Evolutionary conservation across 2,329 filamentous ascomycete species (phyloP).

Genomic region (Claviceps fusiformis): DNA sequence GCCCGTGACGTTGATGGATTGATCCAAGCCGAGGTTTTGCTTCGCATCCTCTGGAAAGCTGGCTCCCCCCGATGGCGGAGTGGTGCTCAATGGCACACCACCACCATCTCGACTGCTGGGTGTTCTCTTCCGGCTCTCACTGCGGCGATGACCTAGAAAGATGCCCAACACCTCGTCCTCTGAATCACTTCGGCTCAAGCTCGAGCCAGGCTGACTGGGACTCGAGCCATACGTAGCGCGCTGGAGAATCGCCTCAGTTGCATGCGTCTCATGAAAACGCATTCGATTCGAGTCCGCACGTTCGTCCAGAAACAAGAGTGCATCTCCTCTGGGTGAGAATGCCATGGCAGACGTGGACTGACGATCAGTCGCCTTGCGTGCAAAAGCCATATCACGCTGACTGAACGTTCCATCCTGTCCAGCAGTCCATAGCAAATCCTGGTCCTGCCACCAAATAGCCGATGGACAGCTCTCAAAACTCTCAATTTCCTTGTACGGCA

Average conservation of each 20-base stretch:
- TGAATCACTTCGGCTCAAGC: conserved; percentile 48
- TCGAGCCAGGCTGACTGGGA: conserved; percentile 35
- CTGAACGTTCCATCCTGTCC: conserved; percentile 48
- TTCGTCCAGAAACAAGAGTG: conserved; percentile 49
- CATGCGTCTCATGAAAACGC: conserved; percentile 24
- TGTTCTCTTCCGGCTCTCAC: conserved; percentile 26
- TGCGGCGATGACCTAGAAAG: conserved; percentile 38
- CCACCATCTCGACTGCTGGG: conserved; percentile 29
- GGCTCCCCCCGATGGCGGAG: conserved; percentile 31
- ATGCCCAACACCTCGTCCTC: conserved; percentile 50
- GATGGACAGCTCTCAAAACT: conserved; percentile 44
- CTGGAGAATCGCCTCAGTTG: conserved; percentile 21
- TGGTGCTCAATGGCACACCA: conserved; percentile 35
- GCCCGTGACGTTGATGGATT: conserved; percentile 43
- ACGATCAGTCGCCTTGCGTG: conserved; percentile 48
- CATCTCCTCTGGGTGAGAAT: conserved; percentile 46
- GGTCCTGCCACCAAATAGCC: conserved; percentile 48
- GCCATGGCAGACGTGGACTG: conserved; percentile 47
- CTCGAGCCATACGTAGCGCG: conserved; percentile 34
- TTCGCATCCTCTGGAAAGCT: conserved; percentile 20
- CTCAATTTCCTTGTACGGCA: conserved; percentile 54
- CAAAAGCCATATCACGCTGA: conserved; percentile 52
- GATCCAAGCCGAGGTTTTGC: conserved; percentile 38
- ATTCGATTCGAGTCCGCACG: conserved; percentile 30
- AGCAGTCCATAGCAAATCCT: conserved; percentile 53